Conservation (phyloP, 768 basidiomycete genomes). For the Phanerochaete carnosa region DNA sequence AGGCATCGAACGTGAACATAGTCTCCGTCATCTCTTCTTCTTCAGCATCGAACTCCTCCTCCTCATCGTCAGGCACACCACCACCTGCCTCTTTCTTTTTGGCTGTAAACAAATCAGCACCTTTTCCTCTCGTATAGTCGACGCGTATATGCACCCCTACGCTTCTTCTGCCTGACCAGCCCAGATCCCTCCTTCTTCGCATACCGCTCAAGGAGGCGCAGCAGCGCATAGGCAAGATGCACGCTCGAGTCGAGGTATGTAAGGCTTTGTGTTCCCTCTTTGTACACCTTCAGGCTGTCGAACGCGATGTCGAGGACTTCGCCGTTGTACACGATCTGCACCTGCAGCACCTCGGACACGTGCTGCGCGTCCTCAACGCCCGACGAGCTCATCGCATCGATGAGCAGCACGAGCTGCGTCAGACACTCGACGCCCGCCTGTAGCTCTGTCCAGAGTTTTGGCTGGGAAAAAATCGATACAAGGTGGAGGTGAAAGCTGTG, state of each 20-base stretch:
- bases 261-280: slow-evolving; percentile 71
- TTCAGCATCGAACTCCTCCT: slow-evolving; percentile 61
- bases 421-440: slow-evolving; percentile 94
- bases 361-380: slow-evolving; percentile 48
- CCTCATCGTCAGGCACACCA: slow-evolving; percentile 65
- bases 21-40: slow-evolving; percentile 73
- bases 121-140: not conserved
- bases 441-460: slow-evolving; percentile 90
- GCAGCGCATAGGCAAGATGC: slow-evolving; percentile 77
- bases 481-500: not conserved
- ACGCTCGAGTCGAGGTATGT: slow-evolving; percentile 88
- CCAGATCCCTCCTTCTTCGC: slow-evolving; percentile 59
- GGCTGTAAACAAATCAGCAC: not conserved
- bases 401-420: slow-evolving; percentile 85
- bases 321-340: slow-evolving; percentile 93
- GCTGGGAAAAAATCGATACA: slow-evolving; percentile 42
- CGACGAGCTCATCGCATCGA: slow-evolving; percentile 70
- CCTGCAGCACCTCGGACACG: slow-evolving; percentile 71
- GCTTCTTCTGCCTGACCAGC: slow-evolving; percentile 67
- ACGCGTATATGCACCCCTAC: slow-evolving; percentile 22
- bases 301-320: slow-evolving; percentile 89
- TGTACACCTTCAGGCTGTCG: slow-evolving; percentile 74
- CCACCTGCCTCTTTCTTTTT: slow-evolving; percentile 40
- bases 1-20: slow-evolving; percentile 87
- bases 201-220: slow-evolving; percentile 89